Evolutionary conservation across 108 stramenopile species (phyloP).

Genomic region (Fragilariopsis cylindrus): DNA sequence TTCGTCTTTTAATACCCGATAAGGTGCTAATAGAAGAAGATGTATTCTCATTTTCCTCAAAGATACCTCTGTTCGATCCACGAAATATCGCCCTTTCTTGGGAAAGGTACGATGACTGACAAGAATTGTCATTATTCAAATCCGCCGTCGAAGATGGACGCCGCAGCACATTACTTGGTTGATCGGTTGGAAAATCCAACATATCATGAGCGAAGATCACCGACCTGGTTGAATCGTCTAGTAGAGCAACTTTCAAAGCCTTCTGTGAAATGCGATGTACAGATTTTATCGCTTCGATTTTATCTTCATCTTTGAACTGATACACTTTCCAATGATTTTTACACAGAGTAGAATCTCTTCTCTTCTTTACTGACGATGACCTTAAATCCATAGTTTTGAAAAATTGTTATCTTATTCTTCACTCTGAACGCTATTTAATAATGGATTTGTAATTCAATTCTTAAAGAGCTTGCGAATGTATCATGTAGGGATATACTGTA

Average conservation of each 20-base stretch:
- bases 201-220: not conserved
- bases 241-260: not conserved
- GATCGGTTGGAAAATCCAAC: not conserved
- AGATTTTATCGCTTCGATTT: slow-evolving; percentile 2
- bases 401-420: too few species aligned
- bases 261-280: not conserved
- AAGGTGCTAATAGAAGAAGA: not conserved
- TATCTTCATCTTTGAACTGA: slow-evolving; percentile 5
- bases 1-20: slow-evolving; percentile 8
- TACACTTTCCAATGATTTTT: slow-evolving; percentile 5
- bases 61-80: not conserved
- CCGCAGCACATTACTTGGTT: not conserved
- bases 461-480: too few species aligned
- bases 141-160: not conserved
- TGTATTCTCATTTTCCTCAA: slow-evolving; percentile 15
- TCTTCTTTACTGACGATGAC: slow-evolving; percentile 13
- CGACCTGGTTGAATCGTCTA: slow-evolving; percentile 12
- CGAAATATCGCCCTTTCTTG: slow-evolving; percentile 25
- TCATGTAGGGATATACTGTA: too few species aligned
- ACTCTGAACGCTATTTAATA: too few species aligned
- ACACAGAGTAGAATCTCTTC: not conserved
- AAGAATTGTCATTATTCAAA: not conserved
- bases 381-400: slow-evolving; percentile 1
- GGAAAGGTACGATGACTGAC: slow-evolving; percentile 22
- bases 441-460: too few species aligned